Percentiles rank a stretch among this genome's conserved stretches.
phyloP scores from a whole-genome alignment of 106 monocot species.

The Vanilla planifolia region DNA sequence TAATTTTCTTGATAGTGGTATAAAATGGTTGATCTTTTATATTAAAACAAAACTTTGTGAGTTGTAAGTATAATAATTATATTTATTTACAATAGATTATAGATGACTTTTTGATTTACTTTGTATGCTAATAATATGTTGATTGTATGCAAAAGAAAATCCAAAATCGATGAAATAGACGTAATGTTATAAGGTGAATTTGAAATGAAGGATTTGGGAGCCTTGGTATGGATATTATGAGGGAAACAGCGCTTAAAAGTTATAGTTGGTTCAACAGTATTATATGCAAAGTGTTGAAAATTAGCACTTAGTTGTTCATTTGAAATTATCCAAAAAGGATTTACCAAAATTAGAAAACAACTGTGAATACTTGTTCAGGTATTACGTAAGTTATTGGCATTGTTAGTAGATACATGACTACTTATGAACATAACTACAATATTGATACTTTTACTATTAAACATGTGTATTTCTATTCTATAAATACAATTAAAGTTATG shows the following conservation, averaged over 20 bases:
- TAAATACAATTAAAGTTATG: too few relatives aligned
- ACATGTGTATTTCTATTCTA: too few relatives aligned
- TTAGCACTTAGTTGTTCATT: background rate
- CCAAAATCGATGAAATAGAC: background rate
- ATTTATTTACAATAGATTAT: background rate
- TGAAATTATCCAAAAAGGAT: background rate
- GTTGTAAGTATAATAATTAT: background rate
- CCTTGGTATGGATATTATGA: background rate
- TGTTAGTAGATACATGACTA: background rate
- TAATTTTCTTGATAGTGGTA: background rate
- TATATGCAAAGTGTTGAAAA: background rate
- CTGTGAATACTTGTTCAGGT: background rate
- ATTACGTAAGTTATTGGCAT: background rate
- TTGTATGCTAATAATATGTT: background rate
- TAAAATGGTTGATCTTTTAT: background rate
- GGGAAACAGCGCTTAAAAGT: background rate
- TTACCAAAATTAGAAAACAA: background rate
- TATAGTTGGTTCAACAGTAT: background rate
- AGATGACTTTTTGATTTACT: background rate
- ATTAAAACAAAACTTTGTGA: background rate
- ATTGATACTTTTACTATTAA: too few relatives aligned
- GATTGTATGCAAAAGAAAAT: background rate
- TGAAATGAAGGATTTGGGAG: background rate
- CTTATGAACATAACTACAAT: too few relatives aligned
- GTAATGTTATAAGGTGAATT: background rate